Evolutionary conservation across 805 yeast genomes (phyloP), one percentile per base, ranked within the genome.

Genomic region (Lachancea kluyveri): DNA sequence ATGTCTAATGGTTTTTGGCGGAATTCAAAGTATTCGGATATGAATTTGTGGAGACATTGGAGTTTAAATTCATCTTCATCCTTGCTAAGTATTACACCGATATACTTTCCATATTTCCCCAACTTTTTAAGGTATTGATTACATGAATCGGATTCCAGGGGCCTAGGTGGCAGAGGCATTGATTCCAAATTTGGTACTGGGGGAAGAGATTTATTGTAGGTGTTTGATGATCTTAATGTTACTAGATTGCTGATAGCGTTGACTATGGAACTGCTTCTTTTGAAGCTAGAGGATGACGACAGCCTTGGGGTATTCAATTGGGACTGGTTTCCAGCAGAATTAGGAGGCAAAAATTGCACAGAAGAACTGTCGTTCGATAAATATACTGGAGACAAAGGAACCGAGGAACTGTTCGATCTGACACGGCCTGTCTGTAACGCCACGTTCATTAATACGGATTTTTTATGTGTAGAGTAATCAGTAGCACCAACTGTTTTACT

Each of bases 1-100:
- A 82, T 60, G 45, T 82, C 92, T 11, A 82, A 45, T 0, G 92
- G 82, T 39, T 71, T 72, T 16, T 60, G 60, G 3, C 43, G 26
- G 36, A 81, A 77, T 32, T 72, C 62, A 44, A 77, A 76, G 28
- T 52, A 59, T 10, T 44, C 42, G 0, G 35, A 25, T n/a, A 64
- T 38, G 30, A 45, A 63, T 12, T 37, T 28, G 5, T 33, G 24
- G 11, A 64, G 37, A 35, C 64, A 59, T 1, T 39, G 34, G 3
- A 39, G 36, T 29, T 46, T 39, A 25, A 54, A 61, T 2, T 28
- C 37, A 17, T 54, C 52, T 12, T 53, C 48, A 10, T 46, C 48
- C 6, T 40, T 39, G 3, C 60, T 42, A 11, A 63, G 42, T n/a
- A 61, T 46, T 0, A 52, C 40, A 2, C 59, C 48, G 8, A 55